Evolutionary conservation across 345 rosid species (phyloP), one percentile per base, ranked within the genome.

Genomic region (Gossypium herbaceum): DNA sequence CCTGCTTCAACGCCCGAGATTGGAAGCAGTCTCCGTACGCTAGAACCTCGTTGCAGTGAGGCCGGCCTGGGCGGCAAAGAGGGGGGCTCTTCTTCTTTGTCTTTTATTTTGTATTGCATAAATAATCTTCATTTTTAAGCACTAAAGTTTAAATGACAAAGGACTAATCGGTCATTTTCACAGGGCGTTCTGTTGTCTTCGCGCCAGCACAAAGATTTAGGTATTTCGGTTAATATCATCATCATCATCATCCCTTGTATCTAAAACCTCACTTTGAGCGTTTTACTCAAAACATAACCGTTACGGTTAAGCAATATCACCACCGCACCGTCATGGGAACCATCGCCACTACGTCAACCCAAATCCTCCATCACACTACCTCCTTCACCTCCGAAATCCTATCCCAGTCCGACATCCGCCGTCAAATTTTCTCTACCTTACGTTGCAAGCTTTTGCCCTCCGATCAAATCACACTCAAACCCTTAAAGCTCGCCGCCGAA

Each of bases 351-450:
- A 55, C 79, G 7, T 70, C 85, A 19, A 27, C 85, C 7, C 77
- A 83, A 55, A 83, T 88, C 79, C 87, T 85, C 81, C 85, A 68
- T 25, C 87, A 73, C 59, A 77, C 86, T 43, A 39, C 81, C 55
- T 44, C 65, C 10, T 86, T 85, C 79, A 81, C 86, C 59, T 76
- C 87, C 2, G 78, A 82, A 72, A 68, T 68, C 70, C 59, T 90
- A 65, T 74, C 89, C 17, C 86, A 83, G 9, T 71, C 80, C 2
- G 84, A 90, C 15, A 81, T 82, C 84, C 85, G 89, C 72, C 83
- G 50, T 83, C 73, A 68, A 73, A 70, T 86, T 68, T 29, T 83
- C 75, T 59, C 86, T 56, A 41, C 71, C 64, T 82, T 88, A 81
- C 80, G 84, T 73, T 54, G 67, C 72, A 78, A 68, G 29, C 62